phyloP scores from a whole-genome alignment of 1,139 yeast species.

The Pichia sp. region DNA sequence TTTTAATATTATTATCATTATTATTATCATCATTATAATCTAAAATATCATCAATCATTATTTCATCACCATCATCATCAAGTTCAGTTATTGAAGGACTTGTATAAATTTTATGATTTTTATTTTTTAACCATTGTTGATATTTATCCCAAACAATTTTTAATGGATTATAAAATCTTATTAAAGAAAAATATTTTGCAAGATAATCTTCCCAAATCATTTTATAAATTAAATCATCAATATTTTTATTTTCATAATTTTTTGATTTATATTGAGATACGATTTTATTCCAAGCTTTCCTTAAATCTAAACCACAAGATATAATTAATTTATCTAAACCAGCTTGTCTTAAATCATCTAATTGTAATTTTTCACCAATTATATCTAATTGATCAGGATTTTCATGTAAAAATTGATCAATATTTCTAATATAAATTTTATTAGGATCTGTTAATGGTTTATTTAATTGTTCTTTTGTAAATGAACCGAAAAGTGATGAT shows the following conservation, averaged over 20 bases:
- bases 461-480: conserved; percentile 10
- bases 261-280: conserved; percentile 8
- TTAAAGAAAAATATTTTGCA: conserved; percentile 17
- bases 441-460: conserved; percentile 13
- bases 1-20: conserved; percentile 10
- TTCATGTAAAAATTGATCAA: conserved; percentile 22
- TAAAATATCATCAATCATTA: conserved; percentile 11
- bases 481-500: conserved; percentile 9
- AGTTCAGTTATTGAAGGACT: conserved; percentile 9
- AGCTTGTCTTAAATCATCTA: conserved; percentile 6
- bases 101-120: neutral
- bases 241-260: conserved; percentile 1
- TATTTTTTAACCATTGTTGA: conserved; percentile 11
- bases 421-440: conserved; percentile 17
- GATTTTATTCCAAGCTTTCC: conserved; percentile 12
- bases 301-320: conserved; percentile 12
- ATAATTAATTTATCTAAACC: conserved; percentile 11
- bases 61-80: conserved; percentile 13
- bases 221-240: conserved; percentile 12
- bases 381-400: conserved; percentile 18
- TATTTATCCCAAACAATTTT: conserved; percentile 16
- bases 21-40: conserved; percentile 10
- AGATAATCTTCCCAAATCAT: conserved; percentile 19
- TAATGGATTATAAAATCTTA: conserved; percentile 18
- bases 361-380: conserved; percentile 9